A percentile compares a stretch with the other conserved stretches of the same genome.
Conservation (phyloP, 768 basidiomycete genomes). For the Macrolepiota albuminosa region DNA sequence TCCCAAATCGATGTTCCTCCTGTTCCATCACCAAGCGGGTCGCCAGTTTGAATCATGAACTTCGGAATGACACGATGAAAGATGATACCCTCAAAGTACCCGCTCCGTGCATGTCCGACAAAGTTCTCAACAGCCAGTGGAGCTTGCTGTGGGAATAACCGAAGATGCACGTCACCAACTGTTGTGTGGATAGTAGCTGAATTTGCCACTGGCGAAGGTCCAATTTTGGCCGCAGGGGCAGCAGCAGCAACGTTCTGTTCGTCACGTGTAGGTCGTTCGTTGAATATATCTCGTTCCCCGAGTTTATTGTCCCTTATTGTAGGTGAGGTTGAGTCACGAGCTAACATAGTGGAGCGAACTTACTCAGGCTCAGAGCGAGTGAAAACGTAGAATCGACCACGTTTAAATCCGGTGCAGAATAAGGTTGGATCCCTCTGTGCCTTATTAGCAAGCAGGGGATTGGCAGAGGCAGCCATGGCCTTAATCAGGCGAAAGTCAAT, state of each 20-base stretch:
- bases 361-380: slow-evolving; percentile 89
- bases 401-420: slow-evolving; percentile 91
- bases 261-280: slow-evolving; percentile 94
- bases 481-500: slow-evolving; percentile 22
- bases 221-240: slow-evolving; percentile 39
- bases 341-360: slow-evolving; percentile 22
- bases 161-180: slow-evolving; percentile 87
- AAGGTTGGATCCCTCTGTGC: slow-evolving; percentile 84
- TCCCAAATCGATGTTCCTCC: slow-evolving; percentile 92
- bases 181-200: slow-evolving; percentile 93
- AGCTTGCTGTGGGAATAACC: slow-evolving; percentile 85
- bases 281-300: slow-evolving; percentile 94
- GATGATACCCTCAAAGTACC: slow-evolving; percentile 89
- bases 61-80: slow-evolving; percentile 98
- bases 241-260: slow-evolving; percentile 85
- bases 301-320: slow-evolving; percentile 70
- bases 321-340: background rate
- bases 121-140: slow-evolving; percentile 99
- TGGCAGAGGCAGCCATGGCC: slow-evolving; percentile 95
- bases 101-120: slow-evolving; percentile 82
- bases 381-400: slow-evolving; percentile 91
- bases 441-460: slow-evolving; percentile 89
- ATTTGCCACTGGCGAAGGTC: slow-evolving; percentile 70
- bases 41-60: slow-evolving; percentile 98
- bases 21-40: slow-evolving; percentile 92